A percentile compares a stretch with the other conserved stretches of the same genome.
phyloP scores from a whole-genome alignment of 345 rosid genomes.

The Eucalyptus virginea region DNA sequence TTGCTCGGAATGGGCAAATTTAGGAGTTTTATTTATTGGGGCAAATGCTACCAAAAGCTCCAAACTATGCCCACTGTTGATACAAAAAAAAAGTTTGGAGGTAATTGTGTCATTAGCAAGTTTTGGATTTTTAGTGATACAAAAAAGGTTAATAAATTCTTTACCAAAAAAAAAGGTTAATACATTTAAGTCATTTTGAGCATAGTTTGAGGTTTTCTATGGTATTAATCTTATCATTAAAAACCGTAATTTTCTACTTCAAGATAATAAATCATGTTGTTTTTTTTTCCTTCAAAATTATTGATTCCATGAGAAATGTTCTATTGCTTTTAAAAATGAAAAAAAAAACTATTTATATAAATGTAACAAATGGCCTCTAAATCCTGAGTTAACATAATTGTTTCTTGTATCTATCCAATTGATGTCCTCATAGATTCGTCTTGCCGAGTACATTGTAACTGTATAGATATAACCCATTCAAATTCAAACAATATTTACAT shows the following conservation, averaged over 20 bases:
- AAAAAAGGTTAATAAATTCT: no score
- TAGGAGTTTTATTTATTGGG: no score
- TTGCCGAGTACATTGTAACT: background rate
- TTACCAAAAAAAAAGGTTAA: no score
- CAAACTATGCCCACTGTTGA: fast-evolving
- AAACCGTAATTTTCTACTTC: background rate
- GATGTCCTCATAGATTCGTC: background rate
- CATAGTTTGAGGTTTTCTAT: no score
- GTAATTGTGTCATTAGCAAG: no score
- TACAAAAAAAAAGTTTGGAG: no score
- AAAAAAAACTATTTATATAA: background rate
- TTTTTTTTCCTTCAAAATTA: background rate
- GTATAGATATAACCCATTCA: background rate
- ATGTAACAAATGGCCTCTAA: background rate
- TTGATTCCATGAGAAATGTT: background rate
- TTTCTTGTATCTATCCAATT: background rate
- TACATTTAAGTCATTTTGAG: fast-evolving
- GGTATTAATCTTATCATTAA: no score
- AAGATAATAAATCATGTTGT: background rate
- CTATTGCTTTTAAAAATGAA: background rate
- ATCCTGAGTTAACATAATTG: background rate
- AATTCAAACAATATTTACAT: no score
- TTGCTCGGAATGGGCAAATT: no score
- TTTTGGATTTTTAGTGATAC: no score
- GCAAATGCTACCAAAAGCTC: no score